Conservation (phyloP, 768 basidiomycete genomes). For the Macrolepiota albuminosa region DNA sequence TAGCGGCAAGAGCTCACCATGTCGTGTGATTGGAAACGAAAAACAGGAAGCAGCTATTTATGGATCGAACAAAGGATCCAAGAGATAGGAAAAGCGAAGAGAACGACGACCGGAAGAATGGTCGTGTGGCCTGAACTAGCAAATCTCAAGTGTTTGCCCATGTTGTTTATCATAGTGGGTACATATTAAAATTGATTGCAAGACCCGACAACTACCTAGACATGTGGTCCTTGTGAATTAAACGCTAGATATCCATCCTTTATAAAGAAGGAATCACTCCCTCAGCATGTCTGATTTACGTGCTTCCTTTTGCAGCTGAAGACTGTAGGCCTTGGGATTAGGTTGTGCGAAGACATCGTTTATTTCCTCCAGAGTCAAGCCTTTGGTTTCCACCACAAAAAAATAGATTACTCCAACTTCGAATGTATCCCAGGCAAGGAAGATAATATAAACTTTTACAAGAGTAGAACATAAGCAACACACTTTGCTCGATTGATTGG, state of each 20-base stretch:
- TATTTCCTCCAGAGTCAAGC: slow-evolving; percentile 46
- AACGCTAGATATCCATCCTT: neutral
- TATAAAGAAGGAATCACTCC: neutral
- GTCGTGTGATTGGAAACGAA: slow-evolving; percentile 12
- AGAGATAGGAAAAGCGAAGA: slow-evolving; percentile 21
- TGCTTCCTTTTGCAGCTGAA: slow-evolving; percentile 11
- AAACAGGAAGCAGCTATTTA: slow-evolving; percentile 8
- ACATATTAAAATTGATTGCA: neutral
- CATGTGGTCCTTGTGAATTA: neutral
- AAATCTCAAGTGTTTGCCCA: slow-evolving; percentile 24
- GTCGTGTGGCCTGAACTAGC: slow-evolving; percentile 31
- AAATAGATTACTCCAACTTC: slow-evolving; percentile 43
- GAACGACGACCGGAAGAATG: slow-evolving; percentile 14
- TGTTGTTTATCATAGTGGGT: slow-evolving; percentile 17
- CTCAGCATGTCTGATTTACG: neutral
- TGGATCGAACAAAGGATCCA: slow-evolving; percentile 9
- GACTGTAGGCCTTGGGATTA: slow-evolving; percentile 37
- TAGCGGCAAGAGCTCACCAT: slow-evolving; percentile 24
- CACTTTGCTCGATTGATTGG: neutral
- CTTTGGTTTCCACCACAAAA: slow-evolving; percentile 48
- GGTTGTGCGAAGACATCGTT: slow-evolving; percentile 39
- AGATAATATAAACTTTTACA: slow-evolving; percentile 42
- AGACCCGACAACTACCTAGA: too few relatives aligned
- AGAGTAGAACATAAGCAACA: neutral
- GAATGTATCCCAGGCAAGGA: slow-evolving; percentile 44